These are phyloP conservation scores for Nasturtium officinale DNA, from an alignment of 345 rosid genomes.

Conservation along the genomic window DNA sequence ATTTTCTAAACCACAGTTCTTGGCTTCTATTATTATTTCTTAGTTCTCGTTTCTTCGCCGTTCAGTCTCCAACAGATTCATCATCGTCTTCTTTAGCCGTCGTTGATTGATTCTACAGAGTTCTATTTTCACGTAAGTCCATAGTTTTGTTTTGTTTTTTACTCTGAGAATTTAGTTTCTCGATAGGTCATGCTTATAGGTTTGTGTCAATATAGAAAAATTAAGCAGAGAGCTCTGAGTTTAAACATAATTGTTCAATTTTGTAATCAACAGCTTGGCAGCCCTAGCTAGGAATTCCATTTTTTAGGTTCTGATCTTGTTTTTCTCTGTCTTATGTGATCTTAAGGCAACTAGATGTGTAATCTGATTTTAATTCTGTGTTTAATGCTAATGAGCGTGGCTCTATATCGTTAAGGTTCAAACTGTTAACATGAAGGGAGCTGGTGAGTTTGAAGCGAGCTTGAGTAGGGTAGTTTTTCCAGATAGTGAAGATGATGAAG, in stretches of 20 bases:
- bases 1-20: background rate
- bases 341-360: background rate
- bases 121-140: constrained; percentile 21
- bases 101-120: background rate
- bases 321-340: background rate
- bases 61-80: background rate
- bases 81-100: constrained; percentile 14
- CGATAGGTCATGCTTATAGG: background rate
- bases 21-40: background rate
- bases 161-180: background rate
- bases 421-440: constrained; percentile 27
- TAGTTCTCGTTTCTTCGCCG: background rate
- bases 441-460: constrained; percentile 32
- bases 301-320: background rate
- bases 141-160: background rate
- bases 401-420: constrained; percentile 4
- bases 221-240: background rate
- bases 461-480: constrained; percentile 39
- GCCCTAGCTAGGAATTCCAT: background rate
- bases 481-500: constrained; percentile 38
- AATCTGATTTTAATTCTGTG: background rate
- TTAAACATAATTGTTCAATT: background rate
- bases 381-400: background rate
- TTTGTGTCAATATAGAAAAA: background rate
- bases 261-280: background rate